Evolutionary conservation across 2,329 filamentous ascomycete species (phyloP), one percentile per base, ranked within the genome.

Genomic region (Colletotrichum simmondsii): DNA sequence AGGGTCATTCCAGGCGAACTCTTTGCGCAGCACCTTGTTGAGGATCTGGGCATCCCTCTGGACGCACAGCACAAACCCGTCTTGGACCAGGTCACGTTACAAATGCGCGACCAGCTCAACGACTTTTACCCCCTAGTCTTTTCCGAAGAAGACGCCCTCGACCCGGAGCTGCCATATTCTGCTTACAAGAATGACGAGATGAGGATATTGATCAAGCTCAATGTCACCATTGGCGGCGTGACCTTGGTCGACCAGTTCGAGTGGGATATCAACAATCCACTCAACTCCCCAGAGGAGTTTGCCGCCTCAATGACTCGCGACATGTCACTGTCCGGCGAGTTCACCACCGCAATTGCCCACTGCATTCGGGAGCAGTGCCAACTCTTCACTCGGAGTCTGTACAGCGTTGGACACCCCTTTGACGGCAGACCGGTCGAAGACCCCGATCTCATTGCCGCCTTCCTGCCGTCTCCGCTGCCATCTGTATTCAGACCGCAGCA

Each of bases 141-240:
- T 80, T 93, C 96, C 61, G 93, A 97, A 77, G 96, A 98, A 78
- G 95, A 98, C 78, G 91, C 96, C 1, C 87, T 98, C 59, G 96
- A 99, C 78, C 94, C 95, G 2, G 93, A 97, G 79, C 87, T 97
- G 14, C 95, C 96, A 0, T 98, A 98, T 80, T 92, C 90, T 52
- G 95, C 97, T 7, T 98, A 98, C 86, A 98, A 98, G 83, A 98
- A 99, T 80, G 97, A 99, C 80, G 97, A 99, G 85, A 98, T 99
- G 96, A 93, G 97, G 63, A 94, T 99, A 77, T 86, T 97, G 56
- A 91, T 99, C 83, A 98, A 98, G 83, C 88, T 99, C 63, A 98
- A 98, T 83, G 98, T 99, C 79, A 98, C 97, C 7, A 98, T 99
- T 79, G 97, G 96, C 53, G 93, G 94, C 75, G 94, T 97, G 79